A percentile compares a stretch with the other conserved stretches of the same genome.
phyloP scores from a whole-genome alignment of 768 basidiomycete genomes.

The Suillus sp. region DNA sequence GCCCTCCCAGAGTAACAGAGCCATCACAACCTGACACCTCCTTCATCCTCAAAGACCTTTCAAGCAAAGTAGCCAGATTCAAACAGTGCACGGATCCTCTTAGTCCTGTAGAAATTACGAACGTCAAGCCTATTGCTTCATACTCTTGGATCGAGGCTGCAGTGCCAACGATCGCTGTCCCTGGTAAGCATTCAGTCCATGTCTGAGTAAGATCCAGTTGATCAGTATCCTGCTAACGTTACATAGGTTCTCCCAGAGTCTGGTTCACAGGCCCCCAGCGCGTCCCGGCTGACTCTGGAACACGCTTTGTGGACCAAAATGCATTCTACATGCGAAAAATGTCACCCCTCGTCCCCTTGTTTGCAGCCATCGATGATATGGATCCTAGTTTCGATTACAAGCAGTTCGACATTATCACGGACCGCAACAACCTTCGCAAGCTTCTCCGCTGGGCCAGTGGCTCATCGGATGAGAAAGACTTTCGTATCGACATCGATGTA shows the following conservation, averaged over 20 bases:
- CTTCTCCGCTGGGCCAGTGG: slow-evolving; percentile 56
- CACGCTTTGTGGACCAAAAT: slow-evolving; percentile 59
- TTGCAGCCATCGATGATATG: slow-evolving; percentile 57
- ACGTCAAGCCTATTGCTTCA: slow-evolving; percentile 49
- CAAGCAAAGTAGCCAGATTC: slow-evolving; percentile 22
- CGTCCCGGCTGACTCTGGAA: slow-evolving; percentile 56
- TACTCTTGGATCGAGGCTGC: slow-evolving; percentile 53
- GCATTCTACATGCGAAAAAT: slow-evolving; percentile 42
- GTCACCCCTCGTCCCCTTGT: slow-evolving; percentile 53
- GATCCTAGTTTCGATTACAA: slow-evolving; percentile 28
- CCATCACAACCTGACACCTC: background rate
- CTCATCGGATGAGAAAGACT: slow-evolving; percentile 38
- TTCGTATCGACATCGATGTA: slow-evolving; percentile 72
- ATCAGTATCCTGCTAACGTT: slow-evolving; percentile 4
- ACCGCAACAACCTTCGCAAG: slow-evolving; percentile 68
- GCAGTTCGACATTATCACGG: slow-evolving; percentile 54
- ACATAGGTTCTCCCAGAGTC: slow-evolving; percentile 57
- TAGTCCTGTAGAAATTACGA: slow-evolving; percentile 33
- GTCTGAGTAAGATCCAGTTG: background rate
- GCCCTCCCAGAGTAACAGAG: background rate
- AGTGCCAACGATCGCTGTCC: slow-evolving; percentile 53
- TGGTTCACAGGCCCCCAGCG: slow-evolving; percentile 59
- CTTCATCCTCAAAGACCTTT: slow-evolving; percentile 29
- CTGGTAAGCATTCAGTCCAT: slow-evolving; percentile 35
- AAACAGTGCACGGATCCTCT: slow-evolving; percentile 13